Conservation (phyloP, 495 filamentous ascomycete species). For the Filosporella fistucella region DNA sequence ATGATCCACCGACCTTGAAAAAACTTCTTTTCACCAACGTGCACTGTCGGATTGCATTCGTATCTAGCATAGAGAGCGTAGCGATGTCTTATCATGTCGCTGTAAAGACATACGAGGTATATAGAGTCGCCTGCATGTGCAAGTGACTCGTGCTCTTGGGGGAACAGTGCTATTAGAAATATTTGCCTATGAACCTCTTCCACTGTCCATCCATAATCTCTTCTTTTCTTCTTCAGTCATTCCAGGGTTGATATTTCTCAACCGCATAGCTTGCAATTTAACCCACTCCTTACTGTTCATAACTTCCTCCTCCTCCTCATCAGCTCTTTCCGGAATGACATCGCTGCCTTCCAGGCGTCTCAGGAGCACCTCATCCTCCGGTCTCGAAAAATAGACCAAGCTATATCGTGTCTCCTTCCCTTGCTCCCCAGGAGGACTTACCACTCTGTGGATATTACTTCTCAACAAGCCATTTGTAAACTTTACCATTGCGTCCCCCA, state of each 20-base stretch:
- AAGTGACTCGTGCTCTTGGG: too few species aligned
- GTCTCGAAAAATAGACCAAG: conserved; percentile 59
- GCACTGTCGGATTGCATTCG: too few species aligned
- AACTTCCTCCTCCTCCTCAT: conserved; percentile 26
- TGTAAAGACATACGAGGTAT: too few species aligned
- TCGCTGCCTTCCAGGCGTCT: conserved; percentile 28
- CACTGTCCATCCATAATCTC: conserved; percentile 17
- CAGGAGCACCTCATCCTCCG: conserved; percentile 52
- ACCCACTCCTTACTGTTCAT: conserved; percentile 22
- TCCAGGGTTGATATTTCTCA: conserved; percentile 1
- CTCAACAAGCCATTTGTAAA: conserved; percentile 58
- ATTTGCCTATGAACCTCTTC: conserved; percentile 6
- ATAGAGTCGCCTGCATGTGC: too few species aligned
- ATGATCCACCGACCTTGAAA: too few species aligned
- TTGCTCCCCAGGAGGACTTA: conserved; percentile 51
- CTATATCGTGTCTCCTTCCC: conserved; percentile 46
- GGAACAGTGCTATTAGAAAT: too few species aligned
- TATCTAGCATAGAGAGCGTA: too few species aligned
- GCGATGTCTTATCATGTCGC: too few species aligned
- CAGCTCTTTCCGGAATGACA: conserved; percentile 25
- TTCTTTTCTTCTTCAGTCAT: conserved; percentile 15
- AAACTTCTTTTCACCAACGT: too few species aligned
- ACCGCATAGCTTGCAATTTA: conserved; percentile 19
- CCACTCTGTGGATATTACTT: conserved; percentile 60
- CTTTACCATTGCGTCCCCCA: conserved; percentile 61